Evolutionary conservation across 441 rosid species (phyloP), one percentile per base, ranked within the genome.

Genomic region (Corymbia calophylla): DNA sequence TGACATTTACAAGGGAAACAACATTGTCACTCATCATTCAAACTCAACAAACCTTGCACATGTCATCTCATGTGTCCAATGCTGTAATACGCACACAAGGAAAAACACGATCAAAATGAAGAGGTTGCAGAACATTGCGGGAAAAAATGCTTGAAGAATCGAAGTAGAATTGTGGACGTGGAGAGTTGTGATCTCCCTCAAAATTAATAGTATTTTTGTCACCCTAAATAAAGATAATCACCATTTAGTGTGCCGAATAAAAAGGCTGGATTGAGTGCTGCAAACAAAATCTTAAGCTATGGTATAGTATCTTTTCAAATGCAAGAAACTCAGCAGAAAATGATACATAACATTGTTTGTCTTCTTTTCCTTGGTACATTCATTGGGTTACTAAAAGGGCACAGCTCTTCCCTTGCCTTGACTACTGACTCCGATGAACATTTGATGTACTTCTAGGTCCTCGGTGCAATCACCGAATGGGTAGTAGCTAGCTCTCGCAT

Each of bases 181-280:
- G 99, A 73, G 99, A 98, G 92, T 98, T 98, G 93, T 98, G 99
- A 92, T 98, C 99, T 93, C 99, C 99, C 88, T 95, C 99, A 92
- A 98, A 97, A 90, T 98, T 97, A 92, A 97, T 96, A 89, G 97
- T 95, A 89, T 98, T 98, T 94, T 98, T 97, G 95, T 97, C 99
- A 68, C 99, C 99, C 99, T 97, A 94, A 89, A 92, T 92, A 88
- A 92, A 87, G 80, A 88, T 70, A 39, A 86, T 68, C 54, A 48
- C n/a, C 53, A 90, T 64, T 88, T 77, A 23, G 53, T n/a, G 27
- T 53, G 27, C 51, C 86, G 49, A 11, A 53, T 51, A 89, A 47
- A 51, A 87, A 86, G 54, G 44, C 32, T 66, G 53, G 80, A 53
- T 84, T 80, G 56, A 88, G 54, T 25, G 73, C 66, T 44, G 88